Base-by-base conservation (phyloP, 2,329 filamentous ascomycete species). In the Venturia aucupariae region DNA sequence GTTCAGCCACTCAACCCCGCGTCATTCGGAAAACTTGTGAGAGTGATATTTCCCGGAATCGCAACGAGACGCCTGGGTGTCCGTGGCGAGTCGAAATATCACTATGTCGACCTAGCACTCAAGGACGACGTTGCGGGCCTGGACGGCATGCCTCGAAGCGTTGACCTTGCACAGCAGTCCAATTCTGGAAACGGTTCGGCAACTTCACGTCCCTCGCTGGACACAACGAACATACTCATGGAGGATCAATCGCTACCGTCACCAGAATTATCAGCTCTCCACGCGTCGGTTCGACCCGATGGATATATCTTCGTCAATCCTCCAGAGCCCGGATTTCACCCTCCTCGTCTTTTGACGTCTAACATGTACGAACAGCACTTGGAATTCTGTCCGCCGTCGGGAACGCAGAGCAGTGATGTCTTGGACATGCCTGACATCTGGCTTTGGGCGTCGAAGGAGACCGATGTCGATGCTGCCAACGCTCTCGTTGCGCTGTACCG, bases 11-110 rank as follows among this genome's bases (percentile, higher is more conserved):
- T 99, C 65, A 99, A 99, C 72, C 94, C 94, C 51, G 94, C 94
- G 11, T 97, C 93, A 35, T 99, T 99, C 76, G 94, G 94, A 65
- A 99, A 99, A 76, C 84, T 99, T 54, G 94, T 99, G 41, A 87
- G 94, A 39, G 93, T 99, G 46, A 89, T 99, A 62, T 99, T 97
- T 70, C 93, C 94, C 0, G 93, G 92, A 51, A 87, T 99, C 27
- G 93, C 96, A 76, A 99, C 94, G 39, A 84, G 94, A 66, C 85
- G 94, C 68, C 81, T 99, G 15, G 94, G 94, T 67, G 92, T 97
- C 59, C 86, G 94, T 63, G 94, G 94, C 68, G 93, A 97, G 78
- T 99, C 94, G 17, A 99, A 99, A 74, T 99, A 99, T 75, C 94
- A 99, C 76, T 99, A 99, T 71, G 81, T 82, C 60, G 81, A 83